A percentile compares a stretch with the other conserved stretches of the same genome.
These are phyloP conservation scores for Odontarrhena argentea DNA, from an alignment of 345 rosid species.

Conservation along the genomic window DNA sequence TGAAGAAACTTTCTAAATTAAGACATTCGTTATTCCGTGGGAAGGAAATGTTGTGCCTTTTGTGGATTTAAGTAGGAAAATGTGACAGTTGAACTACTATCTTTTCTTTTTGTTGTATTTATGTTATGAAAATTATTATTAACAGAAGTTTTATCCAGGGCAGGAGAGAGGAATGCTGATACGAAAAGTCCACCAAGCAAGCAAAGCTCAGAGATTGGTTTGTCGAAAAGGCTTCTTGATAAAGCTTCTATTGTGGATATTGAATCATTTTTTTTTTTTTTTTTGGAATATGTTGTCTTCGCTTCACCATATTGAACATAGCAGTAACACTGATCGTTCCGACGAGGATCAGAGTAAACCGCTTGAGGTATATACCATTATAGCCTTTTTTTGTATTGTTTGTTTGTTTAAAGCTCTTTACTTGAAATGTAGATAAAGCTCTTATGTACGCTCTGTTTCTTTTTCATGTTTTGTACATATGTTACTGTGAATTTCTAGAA, in stretches of 20 bases:
- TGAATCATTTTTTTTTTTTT: slow-evolving; percentile 68
- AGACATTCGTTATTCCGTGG: neutral
- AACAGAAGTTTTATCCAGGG: slow-evolving; percentile 48
- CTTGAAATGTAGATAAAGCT: neutral
- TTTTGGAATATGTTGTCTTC: slow-evolving; percentile 83
- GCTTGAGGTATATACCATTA: slow-evolving; percentile 63
- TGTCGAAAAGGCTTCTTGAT: slow-evolving; percentile 89
- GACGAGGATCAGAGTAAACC: slow-evolving; percentile 92
- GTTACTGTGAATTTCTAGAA: slow-evolving; percentile 92
- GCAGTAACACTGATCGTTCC: slow-evolving; percentile 73
- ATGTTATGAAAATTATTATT: slow-evolving; percentile 3
- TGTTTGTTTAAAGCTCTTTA: slow-evolving; percentile 4
- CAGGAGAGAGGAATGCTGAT: slow-evolving; percentile 56
- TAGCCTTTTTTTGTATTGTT: neutral
- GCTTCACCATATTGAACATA: slow-evolving; percentile 94
- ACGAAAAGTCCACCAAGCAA: slow-evolving; percentile 51
- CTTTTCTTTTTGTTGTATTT: neutral
- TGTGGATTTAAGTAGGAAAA: slow-evolving; percentile 1
- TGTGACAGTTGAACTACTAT: neutral
- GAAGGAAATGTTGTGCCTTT: neutral
- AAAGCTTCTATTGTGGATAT: slow-evolving; percentile 72
- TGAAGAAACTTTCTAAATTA: slow-evolving; percentile 6
- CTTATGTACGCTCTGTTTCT: neutral
- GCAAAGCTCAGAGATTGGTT: slow-evolving; percentile 59
- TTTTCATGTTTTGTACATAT: slow-evolving; percentile 44